phyloP scores from a whole-genome alignment of 805 yeast species.

The Myxozyma monticola region DNA sequence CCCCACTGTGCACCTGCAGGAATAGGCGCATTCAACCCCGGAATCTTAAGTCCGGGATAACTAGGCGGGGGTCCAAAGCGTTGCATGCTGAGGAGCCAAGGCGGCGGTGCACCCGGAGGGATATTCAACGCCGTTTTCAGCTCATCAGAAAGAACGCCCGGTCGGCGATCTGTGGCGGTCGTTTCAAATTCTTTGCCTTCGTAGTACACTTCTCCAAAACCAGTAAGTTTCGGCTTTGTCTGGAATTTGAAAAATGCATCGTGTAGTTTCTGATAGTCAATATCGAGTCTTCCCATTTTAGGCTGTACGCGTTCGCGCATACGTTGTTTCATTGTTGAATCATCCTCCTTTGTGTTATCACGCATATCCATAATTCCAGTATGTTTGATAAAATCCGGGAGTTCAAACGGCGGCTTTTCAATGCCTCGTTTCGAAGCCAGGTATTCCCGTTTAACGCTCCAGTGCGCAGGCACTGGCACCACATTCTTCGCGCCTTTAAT shows the following conservation, averaged over 20 bases:
- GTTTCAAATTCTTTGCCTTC: constrained; percentile 68
- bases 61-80: constrained; percentile 81
- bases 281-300: constrained; percentile 78
- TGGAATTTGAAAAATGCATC: constrained; percentile 87
- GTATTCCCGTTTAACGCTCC: constrained; percentile 79
- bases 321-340: constrained; percentile 61
- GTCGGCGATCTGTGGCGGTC: constrained; percentile 48
- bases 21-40: constrained; percentile 49
- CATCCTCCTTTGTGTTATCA: constrained; percentile 47
- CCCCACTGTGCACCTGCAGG: constrained; percentile 45
- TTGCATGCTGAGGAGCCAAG: constrained; percentile 76
- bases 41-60: constrained; percentile 64
- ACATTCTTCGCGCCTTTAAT: constrained; percentile 65
- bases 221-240: constrained; percentile 66
- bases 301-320: constrained; percentile 87
- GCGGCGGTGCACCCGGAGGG: constrained; percentile 60
- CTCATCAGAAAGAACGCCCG: constrained; percentile 66
- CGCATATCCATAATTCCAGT: constrained; percentile 91
- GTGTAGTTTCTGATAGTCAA: constrained; percentile 77
- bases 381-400: constrained; percentile 74
- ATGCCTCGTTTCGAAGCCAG: constrained; percentile 63
- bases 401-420: constrained; percentile 68
- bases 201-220: constrained; percentile 73
- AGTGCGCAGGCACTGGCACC: constrained; percentile 79
- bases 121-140: constrained; percentile 72